Percentiles rank a stretch among this genome's conserved stretches.
These are phyloP conservation scores for Rosa chinensis DNA, from an alignment of 306 rosid genomes.

Conservation along the genomic window DNA sequence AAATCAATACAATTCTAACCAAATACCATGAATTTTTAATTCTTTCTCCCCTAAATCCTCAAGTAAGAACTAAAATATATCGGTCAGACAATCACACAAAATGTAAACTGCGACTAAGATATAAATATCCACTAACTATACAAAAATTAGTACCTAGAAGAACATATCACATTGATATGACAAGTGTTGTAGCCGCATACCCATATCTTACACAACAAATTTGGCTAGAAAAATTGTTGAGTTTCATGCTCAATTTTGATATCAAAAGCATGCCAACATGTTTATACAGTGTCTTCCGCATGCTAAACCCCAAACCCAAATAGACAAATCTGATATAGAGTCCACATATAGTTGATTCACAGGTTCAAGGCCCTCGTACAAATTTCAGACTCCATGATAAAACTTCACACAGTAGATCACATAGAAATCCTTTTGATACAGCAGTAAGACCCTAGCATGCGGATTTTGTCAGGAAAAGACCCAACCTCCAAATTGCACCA, in stretches of 20 bases:
- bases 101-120: not conserved
- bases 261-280: not conserved
- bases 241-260: not conserved
- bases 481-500: not conserved
- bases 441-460: not conserved
- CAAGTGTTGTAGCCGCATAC: not conserved
- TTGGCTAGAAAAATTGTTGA: not conserved
- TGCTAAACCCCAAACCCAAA: not conserved
- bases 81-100: not conserved
- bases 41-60: not conserved
- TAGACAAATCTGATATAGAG: not conserved
- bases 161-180: not conserved
- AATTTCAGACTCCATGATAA: not conserved
- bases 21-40: conserved; percentile 1
- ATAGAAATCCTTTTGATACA: not conserved
- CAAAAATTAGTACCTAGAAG: not conserved
- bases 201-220: not conserved
- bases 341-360: conserved; percentile 10
- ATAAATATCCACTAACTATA: not conserved
- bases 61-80: not conserved
- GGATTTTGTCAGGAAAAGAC: not conserved
- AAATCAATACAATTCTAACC: conserved; percentile 1
- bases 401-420: not conserved
- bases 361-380: not conserved
- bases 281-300: not conserved